Evolutionary conservation across 163 green algal species (phyloP).

Genomic region (Trebouxia gelatinosa): DNA sequence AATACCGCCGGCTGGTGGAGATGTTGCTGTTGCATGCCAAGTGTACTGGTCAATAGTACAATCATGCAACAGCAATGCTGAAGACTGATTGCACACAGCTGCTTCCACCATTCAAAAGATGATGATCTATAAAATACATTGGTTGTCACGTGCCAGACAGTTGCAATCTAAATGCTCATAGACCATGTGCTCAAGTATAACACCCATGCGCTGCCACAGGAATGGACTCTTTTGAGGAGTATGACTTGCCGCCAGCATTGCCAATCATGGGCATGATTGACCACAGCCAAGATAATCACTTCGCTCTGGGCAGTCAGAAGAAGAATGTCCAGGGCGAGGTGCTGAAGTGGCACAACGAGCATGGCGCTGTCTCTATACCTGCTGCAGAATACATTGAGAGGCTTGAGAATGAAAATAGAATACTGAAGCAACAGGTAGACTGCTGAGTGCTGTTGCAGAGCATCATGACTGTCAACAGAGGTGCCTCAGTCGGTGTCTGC

Average conservation of each 20-base stretch:
- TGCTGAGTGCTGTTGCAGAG: neutral
- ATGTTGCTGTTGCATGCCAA: no score
- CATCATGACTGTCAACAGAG: neutral
- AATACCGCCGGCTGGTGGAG: no score
- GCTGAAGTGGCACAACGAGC: slow-evolving; percentile 78
- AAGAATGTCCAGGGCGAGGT: slow-evolving; percentile 75
- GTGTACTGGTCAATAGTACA: no score
- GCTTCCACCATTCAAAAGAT: no score
- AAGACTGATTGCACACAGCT: no score
- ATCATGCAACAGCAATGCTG: no score
- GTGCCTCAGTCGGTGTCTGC: no score
- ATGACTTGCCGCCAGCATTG: neutral
- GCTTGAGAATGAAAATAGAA: slow-evolving; percentile 76
- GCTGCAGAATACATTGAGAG: slow-evolving; percentile 82
- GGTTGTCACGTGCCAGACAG: no score
- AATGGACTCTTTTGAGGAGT: slow-evolving; percentile 23
- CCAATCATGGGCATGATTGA: slow-evolving; percentile 25
- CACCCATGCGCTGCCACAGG: no score
- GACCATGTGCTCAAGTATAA: no score
- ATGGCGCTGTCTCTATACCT: slow-evolving; percentile 56
- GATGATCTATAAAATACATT: no score
- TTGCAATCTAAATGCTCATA: no score
- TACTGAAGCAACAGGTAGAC: slow-evolving; percentile 57
- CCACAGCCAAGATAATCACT: slow-evolving; percentile 11
- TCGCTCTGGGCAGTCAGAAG: slow-evolving; percentile 67